These are phyloP conservation scores for Candida saitoana DNA, from an alignment of 805 yeast species.

Conservation along the genomic window DNA sequence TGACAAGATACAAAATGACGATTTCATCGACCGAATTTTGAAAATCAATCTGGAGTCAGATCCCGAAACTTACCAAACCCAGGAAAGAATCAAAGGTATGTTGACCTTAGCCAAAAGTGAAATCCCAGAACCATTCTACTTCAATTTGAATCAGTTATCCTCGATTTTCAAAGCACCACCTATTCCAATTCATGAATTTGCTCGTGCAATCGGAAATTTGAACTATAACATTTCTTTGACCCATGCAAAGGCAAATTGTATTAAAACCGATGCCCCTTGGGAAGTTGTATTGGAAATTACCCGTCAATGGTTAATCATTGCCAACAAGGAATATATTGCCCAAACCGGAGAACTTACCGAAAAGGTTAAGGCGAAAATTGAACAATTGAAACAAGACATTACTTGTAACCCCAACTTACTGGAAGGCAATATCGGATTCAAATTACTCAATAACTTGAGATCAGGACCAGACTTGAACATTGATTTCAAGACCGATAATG, in stretches of 20 bases:
- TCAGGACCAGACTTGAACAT: slow-evolving; percentile 24
- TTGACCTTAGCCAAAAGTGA: slow-evolving; percentile 77
- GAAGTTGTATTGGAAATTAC: slow-evolving; percentile 69
- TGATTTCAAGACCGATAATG: slow-evolving; percentile 60
- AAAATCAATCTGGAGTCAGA: slow-evolving; percentile 49
- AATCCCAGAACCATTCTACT: slow-evolving; percentile 66
- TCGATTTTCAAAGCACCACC: slow-evolving; percentile 77
- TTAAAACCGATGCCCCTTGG: slow-evolving; percentile 91
- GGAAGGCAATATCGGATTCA: slow-evolving; percentile 45
- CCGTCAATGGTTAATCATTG: slow-evolving; percentile 50
- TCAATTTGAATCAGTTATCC: slow-evolving; percentile 73
- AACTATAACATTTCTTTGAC: slow-evolving; percentile 83
- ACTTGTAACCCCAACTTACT: slow-evolving; percentile 42
- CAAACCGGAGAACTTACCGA: slow-evolving; percentile 12
- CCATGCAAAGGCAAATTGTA: slow-evolving; percentile 80
- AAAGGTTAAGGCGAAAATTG: slow-evolving; percentile 12
- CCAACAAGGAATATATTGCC: slow-evolving; percentile 25
- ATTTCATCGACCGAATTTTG: slow-evolving; percentile 63
- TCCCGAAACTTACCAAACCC: slow-evolving; percentile 65
- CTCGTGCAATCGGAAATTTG: slow-evolving; percentile 77
- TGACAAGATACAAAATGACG: slow-evolving; percentile 63
- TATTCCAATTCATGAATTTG: slow-evolving; percentile 68
- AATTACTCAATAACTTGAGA: slow-evolving; percentile 43
- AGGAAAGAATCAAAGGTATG: slow-evolving; percentile 88
- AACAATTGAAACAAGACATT: slow-evolving; percentile 22